Evolutionary conservation across 2,329 filamentous ascomycete genomes (phyloP), one percentile per base, ranked within the genome.

Genomic region (Penicillium corylophilum): DNA sequence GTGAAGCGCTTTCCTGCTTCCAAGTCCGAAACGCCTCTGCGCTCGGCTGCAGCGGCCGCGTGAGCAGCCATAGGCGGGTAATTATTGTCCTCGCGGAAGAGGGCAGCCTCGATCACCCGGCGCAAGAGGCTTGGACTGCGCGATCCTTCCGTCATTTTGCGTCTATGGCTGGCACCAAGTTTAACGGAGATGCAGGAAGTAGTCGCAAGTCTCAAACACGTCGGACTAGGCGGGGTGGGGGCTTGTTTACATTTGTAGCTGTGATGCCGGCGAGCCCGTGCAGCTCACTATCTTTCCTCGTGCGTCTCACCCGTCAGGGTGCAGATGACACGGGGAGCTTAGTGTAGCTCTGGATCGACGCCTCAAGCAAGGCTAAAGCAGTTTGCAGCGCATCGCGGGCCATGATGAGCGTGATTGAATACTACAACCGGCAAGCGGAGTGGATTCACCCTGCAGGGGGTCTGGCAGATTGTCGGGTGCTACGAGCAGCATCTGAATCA

Each of bases 61-160:
- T 62, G 57, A 10, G 57, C 57, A 10, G 53, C 41, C 46, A 57
- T 54, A 0, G 58, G 61, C 36, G 61, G 61, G 35, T 61, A 63
- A n/a, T 58, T 56, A 26, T 56, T 57, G 29, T 68, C 63, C 38
- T 68, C 60, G 28, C 62, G 61, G 53, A 65, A 60, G 6, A 67
- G 52, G 13, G 54, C 60, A 15, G 62, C 60, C 16, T 61, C 44
- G 12, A 68, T 42, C 15, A 65, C 48, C 39, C 64, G 64, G 16
- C 57, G 51, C 2, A 61, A 33, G 16, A 65, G 48, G 33, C 50
- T 51, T 31, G 50, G 53, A 20, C 50, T 38, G 33, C 51, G 44
- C 15, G 46, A 44, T 40, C 42, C 39, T 31, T 52, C 43, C 4
- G 59, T n/a, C 59, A 62, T 62, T 26, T 47, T 33, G n/a, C 16